Evolutionary conservation across 2,329 filamentous ascomycete genomes (phyloP), one percentile per base, ranked within the genome.

Genomic region (Talaromyces sp.): DNA sequence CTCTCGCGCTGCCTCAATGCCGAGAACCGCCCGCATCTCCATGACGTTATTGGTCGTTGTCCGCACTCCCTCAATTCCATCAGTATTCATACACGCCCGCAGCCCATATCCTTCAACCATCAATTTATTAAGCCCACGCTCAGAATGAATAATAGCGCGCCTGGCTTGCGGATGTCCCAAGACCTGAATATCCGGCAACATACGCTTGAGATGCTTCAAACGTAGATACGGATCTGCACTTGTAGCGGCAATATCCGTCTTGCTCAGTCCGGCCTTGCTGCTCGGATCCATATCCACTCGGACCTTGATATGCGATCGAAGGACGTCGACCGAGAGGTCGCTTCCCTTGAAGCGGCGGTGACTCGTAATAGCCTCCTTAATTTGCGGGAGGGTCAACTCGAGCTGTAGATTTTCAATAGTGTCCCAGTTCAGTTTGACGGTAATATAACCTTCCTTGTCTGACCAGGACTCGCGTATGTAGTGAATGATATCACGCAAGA

Each of bases 51-150:
- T 99, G 68, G 90, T 89, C 9, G 84, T 85, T 2, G 89, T 90
- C 70, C 85, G 82, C 22, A 87, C 89, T 64, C 93, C 93, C 64
- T 96, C 84, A 5, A 99, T 91, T 68, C 95, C 95, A 68, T 93
- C 90, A 0, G 95, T 99, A 10, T 89, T 96, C 89, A 99, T 96
- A 80, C 93, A 97, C 35, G 87, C 86, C 50, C 87, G 87, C 59
- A 99, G 83, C 0, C 95, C 95, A 77, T 99, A 98, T 1, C 95
- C 95, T 84, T 98, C 95, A 3, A 99, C 95, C 13, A 89, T 81
- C 0, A 97, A 84, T 54, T 94, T 92, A 16, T 86, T 88, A 70
- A 89, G 85, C 35, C 83, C 85, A 62, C 92, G 89, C 58, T 89
- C 88, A 2, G 91, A 93, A 72, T 95, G 90, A 74, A 98, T 95